These are phyloP conservation scores for Botrytis galanthina DNA, from an alignment of 2,329 filamentous ascomycete species.

Conservation along the genomic window DNA sequence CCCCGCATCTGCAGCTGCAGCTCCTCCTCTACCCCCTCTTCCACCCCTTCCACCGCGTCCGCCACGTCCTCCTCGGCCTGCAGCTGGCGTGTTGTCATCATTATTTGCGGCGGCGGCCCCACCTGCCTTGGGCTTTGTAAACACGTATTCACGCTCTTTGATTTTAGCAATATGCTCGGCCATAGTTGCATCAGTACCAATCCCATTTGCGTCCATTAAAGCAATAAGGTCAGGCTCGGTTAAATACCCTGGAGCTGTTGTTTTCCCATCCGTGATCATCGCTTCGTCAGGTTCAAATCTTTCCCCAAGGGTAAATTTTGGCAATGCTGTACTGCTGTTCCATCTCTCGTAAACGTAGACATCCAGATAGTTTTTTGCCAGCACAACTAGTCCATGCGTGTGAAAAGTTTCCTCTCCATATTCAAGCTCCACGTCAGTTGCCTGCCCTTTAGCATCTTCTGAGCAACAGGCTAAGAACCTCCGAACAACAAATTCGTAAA, in stretches of 20 bases:
- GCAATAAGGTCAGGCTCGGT: constrained; percentile 95
- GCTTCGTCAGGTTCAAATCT: constrained; percentile 85
- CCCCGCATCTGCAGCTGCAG: constrained; percentile 42
- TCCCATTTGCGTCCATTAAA: constrained; percentile 97
- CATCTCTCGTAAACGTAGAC: constrained; percentile 97
- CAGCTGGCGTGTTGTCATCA: constrained; percentile 40
- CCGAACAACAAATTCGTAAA: constrained; percentile 91
- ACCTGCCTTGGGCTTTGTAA: constrained; percentile 53
- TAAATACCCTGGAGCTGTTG: constrained; percentile 76
- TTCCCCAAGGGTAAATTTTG: constrained; percentile 76
- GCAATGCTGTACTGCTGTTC: constrained; percentile 82
- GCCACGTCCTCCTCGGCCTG: constrained; percentile 42
- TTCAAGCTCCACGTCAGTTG: constrained; percentile 77
- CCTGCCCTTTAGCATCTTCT: constrained; percentile 86
- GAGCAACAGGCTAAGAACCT: constrained; percentile 95
- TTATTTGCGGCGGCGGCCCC: constrained; percentile 30
- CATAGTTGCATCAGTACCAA: constrained; percentile 98
- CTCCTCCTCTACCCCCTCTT: constrained; percentile 45
- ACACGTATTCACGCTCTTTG: constrained; percentile 83
- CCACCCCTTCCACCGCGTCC: constrained; percentile 45
- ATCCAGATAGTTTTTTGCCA: constrained; percentile 89
- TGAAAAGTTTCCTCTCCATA: constrained; percentile 84
- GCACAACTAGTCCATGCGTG: constrained; percentile 77
- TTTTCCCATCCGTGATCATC: constrained; percentile 88
- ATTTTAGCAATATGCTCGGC: constrained; percentile 97